Evolutionary conservation across 352 stramenopile genomes (phyloP), one percentile per base, ranked within the genome.

Genomic region (Phytopythium kandeliae): DNA sequence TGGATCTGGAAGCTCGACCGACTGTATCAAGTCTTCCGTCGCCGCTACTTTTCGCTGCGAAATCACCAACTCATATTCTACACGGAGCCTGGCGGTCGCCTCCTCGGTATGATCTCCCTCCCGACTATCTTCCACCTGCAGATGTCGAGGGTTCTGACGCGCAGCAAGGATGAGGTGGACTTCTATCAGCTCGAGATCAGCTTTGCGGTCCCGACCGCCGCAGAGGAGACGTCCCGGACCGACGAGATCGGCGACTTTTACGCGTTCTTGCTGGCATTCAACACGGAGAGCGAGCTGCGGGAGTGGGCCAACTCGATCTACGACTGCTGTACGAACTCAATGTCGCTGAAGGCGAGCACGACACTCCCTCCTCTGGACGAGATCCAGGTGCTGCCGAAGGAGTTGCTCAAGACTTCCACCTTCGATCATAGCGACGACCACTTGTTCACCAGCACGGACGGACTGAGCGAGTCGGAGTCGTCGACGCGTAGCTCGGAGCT

Each of bases 1-100:
- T 90, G 71, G 67, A 74, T 95, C 31, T 95, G 82, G 81, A 95
- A 95, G 47, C 67, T 95, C 17, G 81, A 95, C 50, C 81, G 79
- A 13, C 55, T 95, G 26, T 92, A 92, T 49, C 84, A 95, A 60
- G 66, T 95, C 3, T 92, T 92, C 57, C 73, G 84, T 19, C 75
- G 78, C 40, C 81, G 84, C 0, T 92, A 86, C 60, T 89, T 90
- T 33, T 95, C 81, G 10, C 47, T 95, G 19, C 71, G 81, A 4
- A 95, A 95, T 51, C 84, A 92, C 43, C 78, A 92, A 42, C 72
- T 95, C 7, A 74, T 92, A 17, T 89, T 89, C 46, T 82, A 77
- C 48, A 91, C 81, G 7, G 76, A 84, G 36, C 63, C 66, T n/a
- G 69, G 76, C 35, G 81, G 81, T 21, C 69, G 84, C 8, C 63